Conservation (phyloP, 176 grass and related monocot species). For the Areca catechu region DNA sequence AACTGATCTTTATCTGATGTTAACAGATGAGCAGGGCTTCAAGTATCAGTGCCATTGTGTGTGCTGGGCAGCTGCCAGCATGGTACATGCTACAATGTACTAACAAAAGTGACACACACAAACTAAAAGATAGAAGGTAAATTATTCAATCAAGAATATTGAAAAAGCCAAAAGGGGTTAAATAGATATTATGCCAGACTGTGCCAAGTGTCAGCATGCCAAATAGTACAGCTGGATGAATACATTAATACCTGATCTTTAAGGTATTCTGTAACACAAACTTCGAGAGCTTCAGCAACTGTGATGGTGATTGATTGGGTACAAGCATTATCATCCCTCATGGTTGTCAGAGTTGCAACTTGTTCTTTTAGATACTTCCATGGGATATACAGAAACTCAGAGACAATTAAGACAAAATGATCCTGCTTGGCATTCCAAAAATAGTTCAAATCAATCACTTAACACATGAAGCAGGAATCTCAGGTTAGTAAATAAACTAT, state of each 20-base stretch:
- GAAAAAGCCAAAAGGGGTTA: too few relatives aligned
- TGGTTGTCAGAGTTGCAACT: conserved; percentile 42
- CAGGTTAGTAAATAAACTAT: conserved; percentile 1
- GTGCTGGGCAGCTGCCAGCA: too few relatives aligned
- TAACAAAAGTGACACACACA: too few relatives aligned
- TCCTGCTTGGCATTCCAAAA: conserved; percentile 42
- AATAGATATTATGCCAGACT: too few relatives aligned
- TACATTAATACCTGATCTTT: conserved; percentile 47
- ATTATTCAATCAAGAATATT: too few relatives aligned
- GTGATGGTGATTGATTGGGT: conserved; percentile 83
- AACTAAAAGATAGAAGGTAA: too few relatives aligned
- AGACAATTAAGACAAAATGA: conserved; percentile 86
- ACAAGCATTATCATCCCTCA: conserved; percentile 52
- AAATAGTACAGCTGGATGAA: too few relatives aligned
- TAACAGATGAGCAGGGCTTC: too few relatives aligned
- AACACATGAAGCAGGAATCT: conserved; percentile 6
- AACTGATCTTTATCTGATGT: too few relatives aligned
- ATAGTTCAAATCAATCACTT: background rate
- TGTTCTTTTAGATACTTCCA: conserved; percentile 86
- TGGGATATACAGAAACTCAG: conserved; percentile 82
- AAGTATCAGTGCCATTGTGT: too few relatives aligned
- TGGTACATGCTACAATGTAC: too few relatives aligned
- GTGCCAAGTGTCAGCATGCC: too few relatives aligned
- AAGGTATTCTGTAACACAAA: conserved; percentile 46
- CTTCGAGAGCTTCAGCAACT: conserved; percentile 75